Base-by-base conservation (phyloP, 345 rosid genomes). In the Corymbia maculata region DNA sequence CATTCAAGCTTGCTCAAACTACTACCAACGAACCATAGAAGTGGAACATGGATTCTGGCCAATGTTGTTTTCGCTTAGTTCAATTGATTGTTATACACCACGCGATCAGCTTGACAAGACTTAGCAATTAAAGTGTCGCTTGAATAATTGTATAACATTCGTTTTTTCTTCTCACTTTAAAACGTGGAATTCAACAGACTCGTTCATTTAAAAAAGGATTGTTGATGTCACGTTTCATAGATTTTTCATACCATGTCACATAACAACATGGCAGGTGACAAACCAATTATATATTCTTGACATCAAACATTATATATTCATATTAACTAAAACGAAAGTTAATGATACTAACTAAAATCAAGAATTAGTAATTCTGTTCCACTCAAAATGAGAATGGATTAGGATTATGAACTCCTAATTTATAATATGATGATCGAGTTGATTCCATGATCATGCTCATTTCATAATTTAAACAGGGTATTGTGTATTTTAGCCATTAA, bases 321-420 rank as follows among this genome's bases (percentile, higher is more conserved):
- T 36, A 36, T 36, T 36, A 2, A 70, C 2, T 70, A 70, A 36
- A 70, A 36, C n/a, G 24, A 70, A 70, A 30, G 15, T 30, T 30
- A 30, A 17, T 6, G 3, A 70, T 70, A 36, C 6, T 0, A 36
- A 11, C 26, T 15, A 0, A 4, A 36, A 70, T 36, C 3, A 17
- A 70, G 24, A 70, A 36, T 9, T 36, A 36, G 7, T 0, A 9
- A 21, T 5, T 70, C 2, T 1, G 4, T 70, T 36, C 2, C 5
- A 3, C 24, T 17, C 13, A 70, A 16, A 70, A 36, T 36, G 47
- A 14, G 82, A 36, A 9, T 36, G 13, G 4, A 17, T n/a, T 36
- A 36, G 11, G 47, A 36, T 70, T 70, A 36, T 36, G 1, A 32
- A 70, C 82, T 36, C 0, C 1, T 36, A 19, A 9, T 70, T 7